Evolutionary conservation across 768 basidiomycete genomes (phyloP).

Genomic region (Mycena metata): DNA sequence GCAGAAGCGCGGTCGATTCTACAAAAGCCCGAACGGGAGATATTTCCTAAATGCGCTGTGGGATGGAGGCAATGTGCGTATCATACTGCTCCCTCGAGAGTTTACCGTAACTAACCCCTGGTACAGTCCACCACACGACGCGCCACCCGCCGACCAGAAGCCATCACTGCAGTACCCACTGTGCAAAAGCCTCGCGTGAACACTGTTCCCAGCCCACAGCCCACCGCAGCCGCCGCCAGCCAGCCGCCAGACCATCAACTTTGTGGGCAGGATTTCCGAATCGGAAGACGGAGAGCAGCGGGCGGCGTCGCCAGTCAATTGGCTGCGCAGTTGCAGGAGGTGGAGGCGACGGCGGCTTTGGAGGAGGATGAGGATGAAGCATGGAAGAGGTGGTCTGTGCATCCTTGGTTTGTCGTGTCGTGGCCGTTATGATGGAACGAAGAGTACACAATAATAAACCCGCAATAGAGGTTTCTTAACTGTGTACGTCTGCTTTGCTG

Average conservation of each 20-base stretch:
- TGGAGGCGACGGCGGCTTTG: conserved; percentile 54
- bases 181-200: conserved; percentile 35
- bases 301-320: conserved; percentile 45
- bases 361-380: conserved; percentile 44
- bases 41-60: conserved; percentile 83
- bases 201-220: conserved; percentile 13
- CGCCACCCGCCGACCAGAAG: conserved; percentile 86
- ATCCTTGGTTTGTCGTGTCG: no score
- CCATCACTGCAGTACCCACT: conserved; percentile 45
- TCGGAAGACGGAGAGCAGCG: conserved; percentile 29
- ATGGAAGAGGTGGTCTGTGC: conserved; percentile 27
- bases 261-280: conserved; percentile 23
- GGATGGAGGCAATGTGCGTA: conserved; percentile 85
- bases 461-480: no score
- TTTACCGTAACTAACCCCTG: conserved; percentile 9
- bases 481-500: no score
- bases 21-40: conserved; percentile 79
- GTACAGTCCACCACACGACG: conserved; percentile 75
- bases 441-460: no score
- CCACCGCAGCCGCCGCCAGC: background rate
- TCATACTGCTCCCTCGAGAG: conserved; percentile 7
- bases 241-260: conserved; percentile 60
- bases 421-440: no score
- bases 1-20: conserved; percentile 82
- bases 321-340: conserved; percentile 79